Percentiles rank a stretch among this genome's conserved stretches.
These are phyloP conservation scores for Rhodotorula mucilaginosa DNA, from an alignment of 1,284 basidiomycete genomes.

Conservation along the genomic window DNA sequence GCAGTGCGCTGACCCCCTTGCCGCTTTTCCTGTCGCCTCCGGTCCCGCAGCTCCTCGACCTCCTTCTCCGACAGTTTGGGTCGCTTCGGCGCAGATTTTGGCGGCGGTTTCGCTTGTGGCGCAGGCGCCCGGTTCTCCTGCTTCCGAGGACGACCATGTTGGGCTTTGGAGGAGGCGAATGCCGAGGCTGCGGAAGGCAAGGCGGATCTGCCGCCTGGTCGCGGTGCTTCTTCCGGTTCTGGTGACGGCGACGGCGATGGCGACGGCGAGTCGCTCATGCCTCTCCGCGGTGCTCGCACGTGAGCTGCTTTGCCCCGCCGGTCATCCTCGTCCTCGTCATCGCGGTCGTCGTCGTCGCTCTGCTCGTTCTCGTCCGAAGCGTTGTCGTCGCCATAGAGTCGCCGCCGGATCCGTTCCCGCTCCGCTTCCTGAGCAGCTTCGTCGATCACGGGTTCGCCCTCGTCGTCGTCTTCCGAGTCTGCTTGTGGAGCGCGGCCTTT, in stretches of 20 bases:
- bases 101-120: neutral
- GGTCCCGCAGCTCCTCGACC: conserved; percentile 29
- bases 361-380: conserved; percentile 24
- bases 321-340: conserved; percentile 10
- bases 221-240: conserved; percentile 11
- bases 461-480: conserved; percentile 1
- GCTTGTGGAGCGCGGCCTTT: neutral
- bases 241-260: conserved; percentile 15
- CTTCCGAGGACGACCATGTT: neutral
- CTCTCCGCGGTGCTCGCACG: neutral
- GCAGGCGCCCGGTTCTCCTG: neutral
- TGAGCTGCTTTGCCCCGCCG: neutral
- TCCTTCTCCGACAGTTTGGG: conserved; percentile 26
- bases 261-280: conserved; percentile 4
- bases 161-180: neutral
- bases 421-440: conserved; percentile 24
- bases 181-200: conserved; percentile 20
- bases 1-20: conserved; percentile 19
- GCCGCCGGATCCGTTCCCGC: conserved; percentile 27
- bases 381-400: conserved; percentile 31
- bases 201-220: conserved; percentile 14
- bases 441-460: conserved; percentile 12
- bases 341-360: conserved; percentile 13
- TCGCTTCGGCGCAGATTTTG: conserved; percentile 13
- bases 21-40: conserved; percentile 26